Evolutionary conservation across 2,329 filamentous ascomycete genomes (phyloP).

Genomic region (Aspergillus sp.): DNA sequence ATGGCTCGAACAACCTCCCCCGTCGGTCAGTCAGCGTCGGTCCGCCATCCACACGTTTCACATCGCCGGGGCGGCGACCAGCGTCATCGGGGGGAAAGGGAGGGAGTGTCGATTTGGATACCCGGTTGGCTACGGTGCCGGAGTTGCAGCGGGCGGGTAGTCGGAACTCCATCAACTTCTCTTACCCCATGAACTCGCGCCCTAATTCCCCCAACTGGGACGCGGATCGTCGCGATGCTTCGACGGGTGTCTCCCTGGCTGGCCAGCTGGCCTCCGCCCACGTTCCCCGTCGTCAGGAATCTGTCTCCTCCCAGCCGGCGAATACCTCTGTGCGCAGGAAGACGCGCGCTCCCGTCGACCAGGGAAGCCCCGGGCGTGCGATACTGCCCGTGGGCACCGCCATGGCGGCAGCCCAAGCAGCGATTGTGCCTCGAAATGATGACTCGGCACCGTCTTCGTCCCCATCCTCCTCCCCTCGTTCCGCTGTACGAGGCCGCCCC

Average conservation of each 20-base stretch:
- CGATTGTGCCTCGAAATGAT: conserved; percentile 16
- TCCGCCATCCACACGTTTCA: conserved; percentile 43
- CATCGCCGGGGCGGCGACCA: conserved; percentile 41
- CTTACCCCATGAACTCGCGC: conserved; percentile 42
- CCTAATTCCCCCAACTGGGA: conserved; percentile 37
- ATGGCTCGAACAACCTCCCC: conserved; percentile 21
- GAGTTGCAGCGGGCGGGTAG: conserved; percentile 40
- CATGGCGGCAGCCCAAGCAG: conserved; percentile 29
- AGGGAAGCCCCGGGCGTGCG: conserved; percentile 25
- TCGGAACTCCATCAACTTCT: conserved; percentile 48
- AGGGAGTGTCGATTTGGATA: conserved; percentile 37
- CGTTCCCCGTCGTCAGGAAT: conserved; percentile 21
- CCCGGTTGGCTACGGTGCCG: conserved; percentile 26
- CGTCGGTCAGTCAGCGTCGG: conserved; percentile 53
- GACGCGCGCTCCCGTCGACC: conserved; percentile 18
- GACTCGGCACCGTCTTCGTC: background rate
- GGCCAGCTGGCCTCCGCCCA: conserved; percentile 23
- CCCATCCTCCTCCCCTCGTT: background rate
- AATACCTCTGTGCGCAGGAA: conserved; percentile 29
- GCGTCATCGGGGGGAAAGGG: conserved; percentile 31
- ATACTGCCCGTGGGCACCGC: conserved; percentile 26
- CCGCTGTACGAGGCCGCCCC: background rate
- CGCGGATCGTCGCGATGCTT: conserved; percentile 14
- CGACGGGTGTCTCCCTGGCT: conserved; percentile 13
- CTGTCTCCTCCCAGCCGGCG: conserved; percentile 18